Percentiles rank a stretch among this genome's conserved stretches.
Evolutionary conservation across 1,139 yeast species (phyloP).

Genomic region (Arxiozyma heterogenica): DNA sequence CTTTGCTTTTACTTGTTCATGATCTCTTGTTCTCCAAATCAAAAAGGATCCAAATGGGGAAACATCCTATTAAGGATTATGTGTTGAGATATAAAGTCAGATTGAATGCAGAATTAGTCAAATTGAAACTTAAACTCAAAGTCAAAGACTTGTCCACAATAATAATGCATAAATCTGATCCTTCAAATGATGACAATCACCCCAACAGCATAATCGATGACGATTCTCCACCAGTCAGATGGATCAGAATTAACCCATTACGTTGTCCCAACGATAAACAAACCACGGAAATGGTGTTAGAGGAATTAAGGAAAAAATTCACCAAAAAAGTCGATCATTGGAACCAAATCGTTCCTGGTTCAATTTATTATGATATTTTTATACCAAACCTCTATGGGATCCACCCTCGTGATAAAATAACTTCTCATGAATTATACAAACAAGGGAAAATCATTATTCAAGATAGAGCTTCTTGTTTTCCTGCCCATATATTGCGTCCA

Average conservation of each 20-base stretch:
- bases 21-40: conserved; percentile 68
- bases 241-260: conserved; percentile 74
- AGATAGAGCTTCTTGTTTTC: conserved; percentile 94
- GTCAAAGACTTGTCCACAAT: conserved; percentile 37
- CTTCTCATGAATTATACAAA: conserved; percentile 56
- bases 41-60: conserved; percentile 84
- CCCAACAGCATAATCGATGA: conserved; percentile 16
- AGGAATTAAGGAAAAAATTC: conserved; percentile 34
- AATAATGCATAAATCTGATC: conserved; percentile 26
- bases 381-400: conserved; percentile 76
- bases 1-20: conserved; percentile 51
- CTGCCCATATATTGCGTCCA: conserved; percentile 72
- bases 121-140: conserved; percentile 48
- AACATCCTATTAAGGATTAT: conserved; percentile 77
- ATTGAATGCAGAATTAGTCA: conserved; percentile 70
- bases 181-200: conserved; percentile 10
- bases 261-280: conserved; percentile 28
- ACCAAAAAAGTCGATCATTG: conserved; percentile 34
- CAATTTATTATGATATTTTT: conserved; percentile 58
- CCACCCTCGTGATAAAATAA: conserved; percentile 61
- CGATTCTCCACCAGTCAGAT: conserved; percentile 76
- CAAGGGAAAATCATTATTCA: conserved; percentile 80
- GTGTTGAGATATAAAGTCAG: conserved; percentile 70
- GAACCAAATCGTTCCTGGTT: conserved; percentile 47
- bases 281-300: conserved; percentile 34